These are phyloP conservation scores for Candida rishiriensis DNA, from an alignment of 805 yeast genomes.

Conservation along the genomic window DNA sequence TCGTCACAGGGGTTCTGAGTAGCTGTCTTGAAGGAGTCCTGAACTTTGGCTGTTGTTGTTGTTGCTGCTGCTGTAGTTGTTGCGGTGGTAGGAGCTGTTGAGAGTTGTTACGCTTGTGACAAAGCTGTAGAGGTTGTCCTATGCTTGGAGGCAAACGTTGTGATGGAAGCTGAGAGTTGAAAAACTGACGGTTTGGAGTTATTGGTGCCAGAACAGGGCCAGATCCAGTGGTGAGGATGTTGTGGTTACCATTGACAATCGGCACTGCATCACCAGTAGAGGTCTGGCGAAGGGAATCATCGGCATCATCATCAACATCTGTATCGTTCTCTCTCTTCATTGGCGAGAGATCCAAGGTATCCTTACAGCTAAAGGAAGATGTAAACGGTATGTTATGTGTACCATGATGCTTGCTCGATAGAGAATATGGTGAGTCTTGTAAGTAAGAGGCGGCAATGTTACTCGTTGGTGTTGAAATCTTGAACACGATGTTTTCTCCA, in stretches of 20 bases:
- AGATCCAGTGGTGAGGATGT: conserved; percentile 24
- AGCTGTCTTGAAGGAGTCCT: conserved; percentile 23
- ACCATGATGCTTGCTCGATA: conserved; percentile 10
- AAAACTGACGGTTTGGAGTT: conserved; percentile 40
- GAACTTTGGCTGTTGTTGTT: conserved; percentile 17
- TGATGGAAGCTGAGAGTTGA: not conserved
- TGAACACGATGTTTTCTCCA: conserved; percentile 32
- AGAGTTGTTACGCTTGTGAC: conserved; percentile 1
- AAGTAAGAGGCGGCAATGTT: conserved; percentile 4
- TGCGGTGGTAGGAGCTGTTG: conserved; percentile 5
- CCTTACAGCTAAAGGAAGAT: conserved; percentile 62
- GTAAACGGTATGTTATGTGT: conserved; percentile 47
- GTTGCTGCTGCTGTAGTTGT: conserved; percentile 8
- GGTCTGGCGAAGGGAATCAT: not conserved
- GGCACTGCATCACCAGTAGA: not conserved
- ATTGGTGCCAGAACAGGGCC: conserved; percentile 65
- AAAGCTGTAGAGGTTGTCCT: not conserved
- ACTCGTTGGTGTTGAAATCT: not conserved
- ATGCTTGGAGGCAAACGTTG: not conserved
- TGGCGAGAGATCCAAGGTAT: conserved; percentile 62
- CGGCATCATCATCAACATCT: not conserved
- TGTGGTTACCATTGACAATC: not conserved
- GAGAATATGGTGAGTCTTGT: conserved; percentile 33
- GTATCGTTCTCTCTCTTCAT: conserved; percentile 41
- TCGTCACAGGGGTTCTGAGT: conserved; percentile 14